phyloP scores from a whole-genome alignment of 2,329 filamentous ascomycete species.

The Podosphaera leucotricha region DNA sequence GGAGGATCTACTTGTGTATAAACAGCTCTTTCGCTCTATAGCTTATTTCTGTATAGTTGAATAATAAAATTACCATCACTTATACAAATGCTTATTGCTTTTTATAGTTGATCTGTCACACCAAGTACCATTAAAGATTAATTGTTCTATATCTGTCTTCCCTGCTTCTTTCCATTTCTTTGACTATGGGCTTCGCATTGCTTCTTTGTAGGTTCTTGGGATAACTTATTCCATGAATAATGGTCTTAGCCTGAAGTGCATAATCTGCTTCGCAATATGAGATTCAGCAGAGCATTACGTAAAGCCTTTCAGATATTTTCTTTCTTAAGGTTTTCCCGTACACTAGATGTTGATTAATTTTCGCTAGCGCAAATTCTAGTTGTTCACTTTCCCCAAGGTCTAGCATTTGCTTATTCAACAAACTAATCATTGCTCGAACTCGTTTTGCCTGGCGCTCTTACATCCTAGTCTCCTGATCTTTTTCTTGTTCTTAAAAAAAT shows the following conservation, averaged over 20 bases:
- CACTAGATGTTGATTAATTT: not conserved
- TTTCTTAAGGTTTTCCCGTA: not conserved
- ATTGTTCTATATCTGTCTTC: not conserved
- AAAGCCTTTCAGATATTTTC: not conserved
- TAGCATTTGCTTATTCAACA: not conserved
- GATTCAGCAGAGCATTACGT: not conserved
- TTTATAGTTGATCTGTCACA: too few species aligned
- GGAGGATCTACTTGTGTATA: too few species aligned
- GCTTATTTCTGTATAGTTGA: too few species aligned
- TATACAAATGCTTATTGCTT: too few species aligned
- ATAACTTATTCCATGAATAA: not conserved
- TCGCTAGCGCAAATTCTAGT: not conserved
- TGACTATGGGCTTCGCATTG: not conserved
- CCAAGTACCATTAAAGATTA: not conserved
- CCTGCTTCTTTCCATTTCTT: not conserved
- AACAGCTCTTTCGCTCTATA: too few species aligned
- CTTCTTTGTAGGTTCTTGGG: not conserved
- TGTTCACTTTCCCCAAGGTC: not conserved
- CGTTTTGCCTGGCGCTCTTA: not conserved
- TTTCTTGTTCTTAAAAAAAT: not conserved
- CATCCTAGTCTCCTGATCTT: not conserved
- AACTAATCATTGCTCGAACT: not conserved
- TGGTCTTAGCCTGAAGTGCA: not conserved
- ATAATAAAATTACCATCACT: too few species aligned
- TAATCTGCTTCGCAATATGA: not conserved